Evolutionary conservation across 805 yeast genomes (phyloP).

Genomic region (Candida glaebosa): DNA sequence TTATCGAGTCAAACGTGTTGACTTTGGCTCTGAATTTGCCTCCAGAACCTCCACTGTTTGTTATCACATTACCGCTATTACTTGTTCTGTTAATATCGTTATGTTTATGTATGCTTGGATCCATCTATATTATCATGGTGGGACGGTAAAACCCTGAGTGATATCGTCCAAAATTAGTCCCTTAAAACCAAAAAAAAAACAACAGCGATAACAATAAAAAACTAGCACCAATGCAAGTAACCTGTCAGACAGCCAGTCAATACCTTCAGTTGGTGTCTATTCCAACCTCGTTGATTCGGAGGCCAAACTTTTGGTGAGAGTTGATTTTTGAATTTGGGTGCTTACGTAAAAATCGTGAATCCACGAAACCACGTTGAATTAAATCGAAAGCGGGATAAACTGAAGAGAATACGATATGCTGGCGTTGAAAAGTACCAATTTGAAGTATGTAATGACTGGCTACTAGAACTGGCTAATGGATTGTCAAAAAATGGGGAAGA

Average conservation of each 20-base stretch:
- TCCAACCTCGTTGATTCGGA: neutral
- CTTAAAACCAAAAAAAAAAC: neutral
- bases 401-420: slow-evolving; percentile 3
- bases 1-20: slow-evolving; percentile 7
- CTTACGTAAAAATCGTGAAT: too few relatives aligned
- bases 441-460: slow-evolving; percentile 21
- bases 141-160: neutral
- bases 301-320: too few relatives aligned
- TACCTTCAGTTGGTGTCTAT: neutral
- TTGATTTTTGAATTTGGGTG: neutral
- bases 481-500: neutral
- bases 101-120: neutral
- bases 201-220: neutral
- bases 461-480: neutral
- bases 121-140: slow-evolving; percentile 5
- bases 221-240: neutral
- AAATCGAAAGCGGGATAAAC: neutral
- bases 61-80: neutral
- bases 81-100: neutral
- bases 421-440: slow-evolving; percentile 19
- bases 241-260: neutral
- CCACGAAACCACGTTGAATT: neutral
- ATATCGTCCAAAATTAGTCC: too few relatives aligned
- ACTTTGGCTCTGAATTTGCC: neutral
- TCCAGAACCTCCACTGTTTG: neutral